A percentile compares a stretch with the other conserved stretches of the same genome.
These are phyloP conservation scores for Pichia eremophila DNA, from an alignment of 805 yeast species.

Conservation along the genomic window DNA sequence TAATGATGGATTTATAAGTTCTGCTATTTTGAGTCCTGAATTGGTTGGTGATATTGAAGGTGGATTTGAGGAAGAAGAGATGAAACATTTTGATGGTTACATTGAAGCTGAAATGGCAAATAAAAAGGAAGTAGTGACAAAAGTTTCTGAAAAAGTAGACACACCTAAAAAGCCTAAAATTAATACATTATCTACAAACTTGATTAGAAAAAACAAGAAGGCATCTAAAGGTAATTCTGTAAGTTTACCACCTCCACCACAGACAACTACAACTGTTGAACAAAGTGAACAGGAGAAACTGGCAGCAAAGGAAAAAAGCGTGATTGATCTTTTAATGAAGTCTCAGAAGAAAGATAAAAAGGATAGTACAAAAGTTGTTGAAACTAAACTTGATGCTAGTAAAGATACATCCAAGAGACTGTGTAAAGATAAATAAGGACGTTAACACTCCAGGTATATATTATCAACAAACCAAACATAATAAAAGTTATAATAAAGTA, in stretches of 20 bases:
- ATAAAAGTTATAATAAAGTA: too few species aligned
- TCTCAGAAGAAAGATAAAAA: too few species aligned
- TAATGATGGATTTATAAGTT: slow-evolving; percentile 88
- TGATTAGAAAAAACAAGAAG: background rate
- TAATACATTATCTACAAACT: background rate
- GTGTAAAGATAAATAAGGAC: too few species aligned
- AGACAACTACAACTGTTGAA: background rate
- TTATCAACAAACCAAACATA: too few species aligned
- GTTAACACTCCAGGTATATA: too few species aligned
- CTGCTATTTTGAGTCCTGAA: slow-evolving; percentile 41
- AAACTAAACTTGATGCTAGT: too few species aligned
- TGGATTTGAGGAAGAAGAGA: slow-evolving; percentile 15
- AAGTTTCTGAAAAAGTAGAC: background rate
- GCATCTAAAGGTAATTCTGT: background rate
- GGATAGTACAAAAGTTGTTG: too few species aligned
- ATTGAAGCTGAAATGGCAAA: too few species aligned
- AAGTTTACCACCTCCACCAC: background rate
- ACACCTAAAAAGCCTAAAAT: background rate
- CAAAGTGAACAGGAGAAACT: background rate
- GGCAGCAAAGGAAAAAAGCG: background rate
- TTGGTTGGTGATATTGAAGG: slow-evolving; percentile 45
- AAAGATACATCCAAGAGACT: too few species aligned
- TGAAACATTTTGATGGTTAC: background rate
- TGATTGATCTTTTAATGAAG: background rate
- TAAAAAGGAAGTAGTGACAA: background rate